Percentiles rank a stretch among this genome's conserved stretches.
phyloP scores from a whole-genome alignment of 2,329 filamentous ascomycete genomes.

The Chaetomiaceae sp. region DNA sequence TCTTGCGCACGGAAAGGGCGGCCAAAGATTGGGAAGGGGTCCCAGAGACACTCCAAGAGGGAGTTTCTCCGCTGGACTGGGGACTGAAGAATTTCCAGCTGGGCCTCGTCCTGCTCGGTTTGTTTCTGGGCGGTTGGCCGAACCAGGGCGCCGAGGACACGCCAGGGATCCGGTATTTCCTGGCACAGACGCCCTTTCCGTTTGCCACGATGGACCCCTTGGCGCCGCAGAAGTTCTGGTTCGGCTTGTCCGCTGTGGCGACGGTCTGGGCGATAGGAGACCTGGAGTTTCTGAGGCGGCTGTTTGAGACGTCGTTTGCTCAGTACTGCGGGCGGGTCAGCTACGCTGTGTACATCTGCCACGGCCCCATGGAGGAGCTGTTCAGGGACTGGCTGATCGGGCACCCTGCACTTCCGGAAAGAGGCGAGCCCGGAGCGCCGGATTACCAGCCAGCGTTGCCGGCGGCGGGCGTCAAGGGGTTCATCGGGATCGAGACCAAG shows the following conservation, averaged over 20 bases:
- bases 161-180: constrained; percentile 31
- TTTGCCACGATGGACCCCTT: constrained; percentile 31
- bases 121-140: constrained; percentile 40
- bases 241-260: constrained; percentile 31
- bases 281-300: constrained; percentile 29
- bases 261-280: constrained; percentile 38
- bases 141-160: constrained; percentile 33
- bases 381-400: constrained; percentile 32
- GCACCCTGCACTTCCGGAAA: constrained; percentile 21
- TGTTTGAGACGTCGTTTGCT: constrained; percentile 44
- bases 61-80: constrained; percentile 6
- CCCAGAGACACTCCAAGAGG: constrained; percentile 11
- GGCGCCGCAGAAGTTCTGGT: constrained; percentile 36
- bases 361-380: constrained; percentile 45
- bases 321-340: constrained; percentile 55
- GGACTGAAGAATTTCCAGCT: constrained; percentile 26
- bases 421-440: constrained; percentile 21
- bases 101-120: constrained; percentile 27
- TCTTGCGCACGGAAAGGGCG: constrained; percentile 30
- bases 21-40: constrained; percentile 23
- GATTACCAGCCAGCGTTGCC: constrained; percentile 23
- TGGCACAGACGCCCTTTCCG: constrained; percentile 31
- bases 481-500: constrained; percentile 29
- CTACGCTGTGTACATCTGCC: constrained; percentile 55
- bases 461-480: constrained; percentile 31